These are phyloP conservation scores for Auricularia auricula-judae DNA, from an alignment of 768 basidiomycete species.

Conservation along the genomic window DNA sequence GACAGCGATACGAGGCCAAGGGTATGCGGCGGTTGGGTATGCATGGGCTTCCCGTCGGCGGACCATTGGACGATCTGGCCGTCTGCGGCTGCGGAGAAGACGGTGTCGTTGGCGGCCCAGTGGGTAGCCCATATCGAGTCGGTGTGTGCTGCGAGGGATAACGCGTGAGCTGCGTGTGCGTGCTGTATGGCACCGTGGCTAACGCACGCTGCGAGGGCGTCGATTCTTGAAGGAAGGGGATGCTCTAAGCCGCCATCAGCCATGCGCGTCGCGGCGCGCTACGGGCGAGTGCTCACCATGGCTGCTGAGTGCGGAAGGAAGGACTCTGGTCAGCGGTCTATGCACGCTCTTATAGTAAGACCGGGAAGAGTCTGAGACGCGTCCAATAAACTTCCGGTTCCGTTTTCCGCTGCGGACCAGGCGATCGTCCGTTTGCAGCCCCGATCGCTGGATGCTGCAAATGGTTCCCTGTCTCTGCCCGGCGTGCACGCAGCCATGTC, in stretches of 20 bases:
- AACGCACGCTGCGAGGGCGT: neutral
- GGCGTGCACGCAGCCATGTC: neutral
- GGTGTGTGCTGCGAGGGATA: conserved; percentile 46
- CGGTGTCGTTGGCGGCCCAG: conserved; percentile 56
- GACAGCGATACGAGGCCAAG: conserved; percentile 80
- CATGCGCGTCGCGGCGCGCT: neutral
- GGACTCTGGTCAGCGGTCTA: neutral
- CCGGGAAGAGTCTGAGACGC: neutral
- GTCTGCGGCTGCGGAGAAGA: conserved; percentile 67
- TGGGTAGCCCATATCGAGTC: conserved; percentile 71
- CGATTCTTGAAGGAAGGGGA: neutral
- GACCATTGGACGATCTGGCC: conserved; percentile 69
- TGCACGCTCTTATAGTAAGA: neutral
- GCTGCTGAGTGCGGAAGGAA: neutral
- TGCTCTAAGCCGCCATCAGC: neutral
- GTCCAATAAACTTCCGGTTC: neutral
- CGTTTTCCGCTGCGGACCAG: too few species aligned
- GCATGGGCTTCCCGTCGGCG: conserved; percentile 51
- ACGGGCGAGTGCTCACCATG: neutral
- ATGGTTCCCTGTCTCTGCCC: neutral
- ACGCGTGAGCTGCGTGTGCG: conserved; percentile 3
- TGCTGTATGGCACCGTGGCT: neutral
- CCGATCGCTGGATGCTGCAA: neutral
- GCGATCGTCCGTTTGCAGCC: neutral
- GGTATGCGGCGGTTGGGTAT: conserved; percentile 58